Conservation (phyloP, 257 asterid genomes). For the Ilex aquifolium region DNA sequence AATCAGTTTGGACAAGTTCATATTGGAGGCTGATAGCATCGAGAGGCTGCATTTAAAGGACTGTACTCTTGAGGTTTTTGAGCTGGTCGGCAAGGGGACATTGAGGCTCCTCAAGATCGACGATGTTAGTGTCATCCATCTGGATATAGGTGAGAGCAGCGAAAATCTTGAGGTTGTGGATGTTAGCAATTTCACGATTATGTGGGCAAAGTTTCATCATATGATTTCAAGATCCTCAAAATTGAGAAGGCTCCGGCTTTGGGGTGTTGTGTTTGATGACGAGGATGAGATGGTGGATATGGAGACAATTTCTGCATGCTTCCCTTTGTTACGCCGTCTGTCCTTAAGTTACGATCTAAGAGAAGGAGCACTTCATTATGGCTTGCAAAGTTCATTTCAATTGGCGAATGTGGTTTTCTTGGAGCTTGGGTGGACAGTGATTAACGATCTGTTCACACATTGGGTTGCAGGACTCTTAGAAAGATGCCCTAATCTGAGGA, state of each 20-base stretch:
- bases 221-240: constrained; percentile 80
- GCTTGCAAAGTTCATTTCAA: constrained; percentile 59
- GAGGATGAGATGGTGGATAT: constrained; percentile 86
- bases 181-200: constrained; percentile 51
- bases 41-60: constrained; percentile 5
- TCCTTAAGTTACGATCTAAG: constrained; percentile 73
- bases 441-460: constrained; percentile 56
- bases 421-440: constrained; percentile 92
- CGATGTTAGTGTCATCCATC: not conserved
- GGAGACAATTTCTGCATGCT: constrained; percentile 79
- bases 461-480: constrained; percentile 80
- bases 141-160: constrained; percentile 1
- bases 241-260: constrained; percentile 67
- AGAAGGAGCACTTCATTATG: constrained; percentile 66
- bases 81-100: not conserved
- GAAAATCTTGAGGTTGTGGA: constrained; percentile 13
- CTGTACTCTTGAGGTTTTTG: not conserved
- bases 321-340: constrained; percentile 64
- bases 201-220: constrained; percentile 85
- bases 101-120: constrained; percentile 4
- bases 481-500: constrained; percentile 66
- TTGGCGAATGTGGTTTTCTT: constrained; percentile 64
- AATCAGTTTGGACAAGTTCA: constrained; percentile 78
- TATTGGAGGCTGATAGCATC: constrained; percentile 34
- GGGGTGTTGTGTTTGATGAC: constrained; percentile 91